Percentiles rank a stretch among this genome's conserved stretches.
phyloP scores from a whole-genome alignment of 306 rosid species.

The Inga laurina region DNA sequence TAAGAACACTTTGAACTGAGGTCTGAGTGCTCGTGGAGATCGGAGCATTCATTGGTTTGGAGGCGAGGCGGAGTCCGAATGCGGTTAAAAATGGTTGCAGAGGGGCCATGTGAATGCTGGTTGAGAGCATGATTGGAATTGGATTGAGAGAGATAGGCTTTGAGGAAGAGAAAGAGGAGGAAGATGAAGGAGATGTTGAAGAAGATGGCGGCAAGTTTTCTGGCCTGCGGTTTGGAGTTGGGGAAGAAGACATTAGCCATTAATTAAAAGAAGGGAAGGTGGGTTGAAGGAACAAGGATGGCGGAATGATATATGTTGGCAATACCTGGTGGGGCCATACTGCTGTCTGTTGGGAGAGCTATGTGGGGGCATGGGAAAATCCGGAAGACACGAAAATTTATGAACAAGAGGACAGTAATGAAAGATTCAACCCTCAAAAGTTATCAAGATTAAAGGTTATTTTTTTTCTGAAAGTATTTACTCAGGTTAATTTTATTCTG shows the following conservation, averaged over 20 bases:
- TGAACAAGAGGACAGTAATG: conserved; percentile 12
- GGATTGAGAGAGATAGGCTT: conserved; percentile 2
- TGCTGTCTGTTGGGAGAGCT: background rate
- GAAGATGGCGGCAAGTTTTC: conserved; percentile 32
- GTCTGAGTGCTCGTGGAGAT: conserved; percentile 43
- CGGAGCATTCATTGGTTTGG: conserved; percentile 44
- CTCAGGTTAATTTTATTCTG: no score
- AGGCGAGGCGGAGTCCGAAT: background rate
- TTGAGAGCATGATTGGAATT: conserved; percentile 5
- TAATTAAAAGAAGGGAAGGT: conserved; percentile 13
- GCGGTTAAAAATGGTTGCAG: background rate
- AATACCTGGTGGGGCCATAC: background rate
- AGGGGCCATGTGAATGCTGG: background rate
- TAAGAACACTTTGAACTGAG: conserved; percentile 50
- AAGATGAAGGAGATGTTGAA: conserved; percentile 50
- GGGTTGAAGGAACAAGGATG: background rate
- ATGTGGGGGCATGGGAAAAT: background rate
- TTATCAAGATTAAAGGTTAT: no score
- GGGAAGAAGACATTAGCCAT: conserved; percentile 41
- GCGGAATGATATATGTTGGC: background rate
- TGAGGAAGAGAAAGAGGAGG: conserved; percentile 41
- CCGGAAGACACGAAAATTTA: background rate
- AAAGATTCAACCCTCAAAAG: conserved; percentile 27
- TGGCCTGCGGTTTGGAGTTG: conserved; percentile 10
- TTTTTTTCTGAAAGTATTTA: no score